These are phyloP conservation scores for Mortierella sp. DNA, from an alignment of 371 early-diverging fungal species.

Conservation along the genomic window DNA sequence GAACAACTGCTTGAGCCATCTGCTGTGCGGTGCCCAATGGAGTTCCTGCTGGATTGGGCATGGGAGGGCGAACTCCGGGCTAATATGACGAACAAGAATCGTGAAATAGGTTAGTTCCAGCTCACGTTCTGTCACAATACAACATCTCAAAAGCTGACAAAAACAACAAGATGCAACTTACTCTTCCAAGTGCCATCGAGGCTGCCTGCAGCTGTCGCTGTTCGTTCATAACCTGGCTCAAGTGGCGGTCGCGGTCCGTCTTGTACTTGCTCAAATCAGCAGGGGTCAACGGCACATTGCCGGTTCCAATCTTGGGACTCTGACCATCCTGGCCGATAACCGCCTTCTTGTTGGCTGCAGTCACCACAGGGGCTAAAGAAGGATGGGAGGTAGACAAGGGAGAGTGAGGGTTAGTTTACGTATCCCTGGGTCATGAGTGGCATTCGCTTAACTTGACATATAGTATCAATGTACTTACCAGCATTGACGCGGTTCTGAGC, in stretches of 20 bases:
- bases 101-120: not conserved
- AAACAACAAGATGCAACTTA: too few relatives aligned
- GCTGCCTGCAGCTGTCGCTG: constrained; percentile 75
- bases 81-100: constrained; percentile 17
- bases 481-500: constrained; percentile 61
- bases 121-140: not conserved
- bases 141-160: too few relatives aligned
- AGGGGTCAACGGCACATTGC: constrained; percentile 64
- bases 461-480: too few relatives aligned
- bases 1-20: constrained; percentile 30
- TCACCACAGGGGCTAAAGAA: constrained; percentile 21
- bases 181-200: constrained; percentile 64
- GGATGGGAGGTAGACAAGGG: not conserved
- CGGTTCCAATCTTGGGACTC: constrained; percentile 60
- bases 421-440: too few relatives aligned
- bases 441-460: too few relatives aligned
- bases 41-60: constrained; percentile 35
- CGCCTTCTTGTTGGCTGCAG: constrained; percentile 43
- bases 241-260: constrained; percentile 78
- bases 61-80: constrained; percentile 54
- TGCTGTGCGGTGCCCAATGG: constrained; percentile 46
- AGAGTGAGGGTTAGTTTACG: not conserved
- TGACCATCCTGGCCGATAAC: constrained; percentile 55
- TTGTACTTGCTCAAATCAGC: constrained; percentile 80
- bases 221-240: constrained; percentile 76